phyloP scores from a whole-genome alignment of 176 grass and related monocot species.

The Calamus simplicifolius region DNA sequence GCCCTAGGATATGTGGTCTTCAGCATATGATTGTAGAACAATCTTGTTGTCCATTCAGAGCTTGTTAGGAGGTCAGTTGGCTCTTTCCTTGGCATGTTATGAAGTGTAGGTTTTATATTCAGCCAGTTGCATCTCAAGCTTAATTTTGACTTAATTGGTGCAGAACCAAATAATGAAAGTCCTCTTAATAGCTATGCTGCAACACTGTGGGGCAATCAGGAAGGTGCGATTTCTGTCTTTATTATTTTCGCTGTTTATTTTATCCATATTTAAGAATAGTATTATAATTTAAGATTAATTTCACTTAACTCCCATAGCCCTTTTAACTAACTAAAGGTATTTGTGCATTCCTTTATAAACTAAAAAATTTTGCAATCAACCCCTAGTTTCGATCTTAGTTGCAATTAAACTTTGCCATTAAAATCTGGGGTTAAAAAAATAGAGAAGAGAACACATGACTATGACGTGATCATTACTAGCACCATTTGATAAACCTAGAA shows the following conservation, averaged over 20 bases:
- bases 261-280: neutral
- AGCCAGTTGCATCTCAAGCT: neutral
- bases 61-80: constrained; percentile 21
- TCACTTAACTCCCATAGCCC: neutral
- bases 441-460: too few relatives aligned
- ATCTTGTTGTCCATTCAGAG: constrained; percentile 29
- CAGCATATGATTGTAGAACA: constrained; percentile 26
- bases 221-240: constrained; percentile 10
- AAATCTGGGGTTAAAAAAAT: too few relatives aligned
- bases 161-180: constrained; percentile 32
- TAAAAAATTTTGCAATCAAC: too few relatives aligned
- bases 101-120: neutral
- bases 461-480: too few relatives aligned
- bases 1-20: constrained; percentile 29
- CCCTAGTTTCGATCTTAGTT: too few relatives aligned
- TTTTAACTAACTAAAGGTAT: neutral
- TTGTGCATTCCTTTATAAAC: too few relatives aligned
- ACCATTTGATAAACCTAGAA: too few relatives aligned
- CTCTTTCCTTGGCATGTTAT: neutral
- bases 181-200: constrained; percentile 33
- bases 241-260: neutral
- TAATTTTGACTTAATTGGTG: neutral
- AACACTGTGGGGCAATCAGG: constrained; percentile 27
- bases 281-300: neutral
- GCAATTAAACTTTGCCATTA: too few relatives aligned